Base-by-base conservation (phyloP, 176 grass and related monocot genomes). In the Eremochloa ophiuroides region DNA sequence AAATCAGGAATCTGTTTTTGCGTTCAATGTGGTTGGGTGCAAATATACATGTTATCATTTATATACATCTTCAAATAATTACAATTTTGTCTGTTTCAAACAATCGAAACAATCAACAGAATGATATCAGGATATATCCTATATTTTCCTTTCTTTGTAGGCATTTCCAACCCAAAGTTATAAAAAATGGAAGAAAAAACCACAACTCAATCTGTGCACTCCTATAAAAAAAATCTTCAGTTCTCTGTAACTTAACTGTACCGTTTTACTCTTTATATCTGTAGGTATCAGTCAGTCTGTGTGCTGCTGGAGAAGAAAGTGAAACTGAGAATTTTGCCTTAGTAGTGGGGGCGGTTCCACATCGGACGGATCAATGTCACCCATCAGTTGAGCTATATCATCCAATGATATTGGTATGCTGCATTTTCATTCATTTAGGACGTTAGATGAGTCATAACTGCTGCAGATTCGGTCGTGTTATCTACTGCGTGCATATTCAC, bases 351-450 rank as follows among this genome's bases (percentile, higher is more conserved):
- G 77, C 0, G 82, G 76, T 55, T 85, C 87, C 76, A 88, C 82
- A 1, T 74, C 43, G 18, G 76, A 62, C 1, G 63, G 81, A 14
- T 89, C 72, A 27, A 85, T 69, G 50, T 89, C 70, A 50, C 69
- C 25, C 87, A 84, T 88, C 51, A 88, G 16, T 33, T 26, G 70
- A 10, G 76, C 82, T 75, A 88, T 84, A 62, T 88, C 87, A 51
- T 88, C 87, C 41, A 88, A 75, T 9, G 82, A 88, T 80, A 88
- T 88, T 3, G 82, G 70, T 75, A 88, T 75, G 76, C 87, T 88
- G 76, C 76, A 80, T 69, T 84, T 68, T 27, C 41, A 50, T 75
- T 43, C 69, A 63, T 62, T 44, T 35, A 40, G 53, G 53, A 51
- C 2, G 25, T 88, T 75, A 88, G 51, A 51, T 62, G 75, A 69